A percentile compares a stretch with the other conserved stretches of the same genome.
Evolutionary conservation across 2,329 filamentous ascomycete genomes (phyloP).

Genomic region (Lasiodiplodia sp.): DNA sequence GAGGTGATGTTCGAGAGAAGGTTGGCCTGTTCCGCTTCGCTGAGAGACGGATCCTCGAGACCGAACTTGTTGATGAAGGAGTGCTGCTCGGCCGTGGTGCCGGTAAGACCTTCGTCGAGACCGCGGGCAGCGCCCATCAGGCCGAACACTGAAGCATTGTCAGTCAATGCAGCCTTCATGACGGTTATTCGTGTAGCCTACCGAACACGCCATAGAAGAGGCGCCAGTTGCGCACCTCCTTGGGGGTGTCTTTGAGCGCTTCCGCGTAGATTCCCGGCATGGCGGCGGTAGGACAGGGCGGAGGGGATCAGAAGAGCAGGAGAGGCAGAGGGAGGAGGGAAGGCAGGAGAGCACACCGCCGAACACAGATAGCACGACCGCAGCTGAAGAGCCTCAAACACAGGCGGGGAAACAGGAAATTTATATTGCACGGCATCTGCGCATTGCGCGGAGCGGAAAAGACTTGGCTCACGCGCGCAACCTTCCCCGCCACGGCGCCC

Average conservation of each 20-base stretch:
- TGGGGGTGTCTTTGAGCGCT: conserved; percentile 69
- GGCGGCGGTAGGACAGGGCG: neutral
- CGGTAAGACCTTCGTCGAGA: conserved; percentile 81
- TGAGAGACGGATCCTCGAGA: conserved; percentile 42
- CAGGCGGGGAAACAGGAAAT: neutral
- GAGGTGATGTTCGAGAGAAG: conserved; percentile 71
- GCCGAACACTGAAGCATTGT: conserved; percentile 59
- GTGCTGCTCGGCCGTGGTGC: conserved; percentile 62
- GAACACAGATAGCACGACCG: conserved; percentile 17
- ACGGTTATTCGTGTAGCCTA: conserved; percentile 32
- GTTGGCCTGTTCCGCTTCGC: conserved; percentile 42
- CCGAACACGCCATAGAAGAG: conserved; percentile 76
- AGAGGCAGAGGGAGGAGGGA: neutral
- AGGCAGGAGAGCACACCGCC: conserved; percentile 8
- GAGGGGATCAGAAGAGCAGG: neutral
- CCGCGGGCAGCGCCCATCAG: conserved; percentile 79
- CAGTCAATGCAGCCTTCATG: neutral
- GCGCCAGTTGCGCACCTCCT: conserved; percentile 77
- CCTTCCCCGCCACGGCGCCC: conserved; percentile 6
- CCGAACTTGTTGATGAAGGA: conserved; percentile 48
- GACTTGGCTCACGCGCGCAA: conserved; percentile 17
- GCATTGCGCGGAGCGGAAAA: conserved; percentile 13
- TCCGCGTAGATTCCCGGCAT: conserved; percentile 40
- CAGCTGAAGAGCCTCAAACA: conserved; percentile 1
- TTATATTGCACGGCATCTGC: conserved; percentile 17